phyloP scores from a whole-genome alignment of 345 rosid species.

The Citrus maxima region DNA sequence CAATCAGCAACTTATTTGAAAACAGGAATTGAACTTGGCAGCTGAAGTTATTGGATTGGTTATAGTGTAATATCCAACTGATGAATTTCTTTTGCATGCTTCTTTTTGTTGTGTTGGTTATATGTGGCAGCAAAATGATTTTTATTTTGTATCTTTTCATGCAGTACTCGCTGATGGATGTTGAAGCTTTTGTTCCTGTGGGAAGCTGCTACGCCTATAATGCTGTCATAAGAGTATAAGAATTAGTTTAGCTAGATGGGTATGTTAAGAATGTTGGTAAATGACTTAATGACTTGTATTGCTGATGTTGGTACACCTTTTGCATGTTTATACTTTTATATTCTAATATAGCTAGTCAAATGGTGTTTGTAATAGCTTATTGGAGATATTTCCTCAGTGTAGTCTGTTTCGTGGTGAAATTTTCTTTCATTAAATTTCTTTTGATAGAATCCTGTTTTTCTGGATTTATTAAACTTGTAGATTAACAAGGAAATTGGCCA shows the following conservation, averaged over 20 bases:
- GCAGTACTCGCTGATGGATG: constrained; percentile 28
- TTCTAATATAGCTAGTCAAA: background rate
- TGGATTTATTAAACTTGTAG: background rate
- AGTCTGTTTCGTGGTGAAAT: background rate
- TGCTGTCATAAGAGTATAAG: constrained; percentile 2
- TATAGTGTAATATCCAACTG: background rate
- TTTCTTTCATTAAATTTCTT: too few species aligned
- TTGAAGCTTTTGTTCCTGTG: background rate
- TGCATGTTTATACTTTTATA: background rate
- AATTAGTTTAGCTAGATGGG: background rate
- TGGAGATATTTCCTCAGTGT: background rate
- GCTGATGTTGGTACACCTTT: background rate
- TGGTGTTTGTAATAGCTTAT: background rate
- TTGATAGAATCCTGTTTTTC: background rate
- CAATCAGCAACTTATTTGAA: background rate
- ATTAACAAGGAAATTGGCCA: background rate
- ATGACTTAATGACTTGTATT: background rate
- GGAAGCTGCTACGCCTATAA: background rate
- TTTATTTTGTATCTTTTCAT: background rate
- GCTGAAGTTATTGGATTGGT: background rate
- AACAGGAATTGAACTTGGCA: background rate
- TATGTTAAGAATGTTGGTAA: background rate
- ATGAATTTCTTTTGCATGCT: background rate
- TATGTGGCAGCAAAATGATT: background rate
- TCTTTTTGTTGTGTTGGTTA: background rate